Base-by-base conservation (phyloP, 805 yeast species). In the Yamadazyma sp. region DNA sequence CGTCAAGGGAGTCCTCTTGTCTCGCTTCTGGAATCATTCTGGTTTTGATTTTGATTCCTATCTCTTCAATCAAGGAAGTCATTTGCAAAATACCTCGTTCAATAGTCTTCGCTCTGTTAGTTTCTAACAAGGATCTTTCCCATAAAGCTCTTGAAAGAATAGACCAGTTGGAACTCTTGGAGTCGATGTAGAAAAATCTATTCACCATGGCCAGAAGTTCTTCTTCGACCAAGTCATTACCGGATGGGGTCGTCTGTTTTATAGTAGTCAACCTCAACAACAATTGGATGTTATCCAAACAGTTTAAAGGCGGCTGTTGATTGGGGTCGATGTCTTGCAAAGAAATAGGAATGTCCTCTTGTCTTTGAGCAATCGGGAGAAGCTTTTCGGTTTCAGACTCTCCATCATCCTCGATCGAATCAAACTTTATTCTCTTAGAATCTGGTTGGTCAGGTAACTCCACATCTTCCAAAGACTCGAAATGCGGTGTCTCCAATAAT, bases 61-160 rank as follows among this genome's bases (percentile, higher is more conserved):
- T 67, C 57, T 90, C 96, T 54, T 89, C 96, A 18, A 90, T 93
- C 28, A 93, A 67, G 3, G 95, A 82, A 38, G 90, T 91, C 82
- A 93, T 81, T 61, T 93, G 99, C 35, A 93, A 68, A 4, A 90
- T 80, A 35, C 98, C 98, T 57, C 99, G 75, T 62, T 93, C 98
- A 16, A 91, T 82, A 1, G 97, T 91, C 55, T 84, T 81, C 1
- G 95, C 79, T 47, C 80, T 81, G 34, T 73, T 71, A 0, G 95
- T 77, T 57, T 93, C 99, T 24, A 90, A 66, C 14, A 85, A 51
- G 6, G 96, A 87, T 57, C 98, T 77, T 53, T 83, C 85, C 96
- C 97, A 93, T 29, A 93, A 65, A 0, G 95, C 84, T 45, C 90
- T 71, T 2, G 90, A 78, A 52, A 81, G 88, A 3, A 91, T 58